Evolutionary conservation across 495 filamentous ascomycete species (phyloP), one percentile per base, ranked within the genome.

Genomic region (Xylaria grammica): DNA sequence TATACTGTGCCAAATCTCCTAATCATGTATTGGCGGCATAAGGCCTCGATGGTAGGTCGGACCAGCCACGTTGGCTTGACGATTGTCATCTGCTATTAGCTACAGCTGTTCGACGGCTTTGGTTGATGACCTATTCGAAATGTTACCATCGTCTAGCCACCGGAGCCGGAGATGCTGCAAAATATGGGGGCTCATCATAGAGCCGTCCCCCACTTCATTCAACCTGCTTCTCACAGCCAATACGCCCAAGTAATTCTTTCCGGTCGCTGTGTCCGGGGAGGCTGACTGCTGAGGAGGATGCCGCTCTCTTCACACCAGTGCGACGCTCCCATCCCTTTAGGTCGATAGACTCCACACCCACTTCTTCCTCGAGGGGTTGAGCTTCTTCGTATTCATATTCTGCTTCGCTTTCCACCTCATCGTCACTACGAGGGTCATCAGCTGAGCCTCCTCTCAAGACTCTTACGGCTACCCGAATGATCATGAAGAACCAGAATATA

Each of bases 401-500:
- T 11, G 84, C 83, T 36, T 87, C 84, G 26, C 86, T 83, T 22
- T 82, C 87, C 45, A 86, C 89, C 70, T 97, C 94, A 65, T 93
- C 93, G 66, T 97, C 94, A 72, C 91, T 96, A 53, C 94, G 87
- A 30, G 85, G 83, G 69, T 98, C 94, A 58, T 96, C 94, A 26
- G 94, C 93, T 29, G 85, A 82, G n/a, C 85, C 84, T 27, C 92
- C 93, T 50, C 79, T 85, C 19, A 97, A 68, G 1, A 97, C 91
- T 32, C 86, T 86, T 55, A 87, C 78, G 20, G 92, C 94, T 1
- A 98, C 91, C 27, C 85, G 84, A 29, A 92, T 71, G 70, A 97
- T 96, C 88, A 97, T 90, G 68, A 79, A 84, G 73, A 97, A 96
- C 94, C 94, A 98, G 68, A 94, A 81, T 34, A 97, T 78, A 19